Percentiles rank a stretch among this genome's conserved stretches.
Conservation (phyloP, 345 rosid genomes). For the Hypericum perforatum region DNA sequence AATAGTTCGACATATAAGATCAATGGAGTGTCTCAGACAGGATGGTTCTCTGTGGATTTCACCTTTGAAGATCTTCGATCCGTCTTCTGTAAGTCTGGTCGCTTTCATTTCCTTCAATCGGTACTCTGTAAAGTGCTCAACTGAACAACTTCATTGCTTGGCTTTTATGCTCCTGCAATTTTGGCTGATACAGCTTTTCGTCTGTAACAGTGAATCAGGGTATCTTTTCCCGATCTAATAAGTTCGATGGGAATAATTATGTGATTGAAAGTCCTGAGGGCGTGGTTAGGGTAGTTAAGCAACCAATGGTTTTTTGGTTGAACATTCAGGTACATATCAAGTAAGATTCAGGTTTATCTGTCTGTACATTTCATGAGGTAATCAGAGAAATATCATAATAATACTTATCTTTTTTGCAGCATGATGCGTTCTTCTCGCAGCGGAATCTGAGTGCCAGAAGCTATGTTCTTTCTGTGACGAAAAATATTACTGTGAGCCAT, state of each 20-base stretch:
- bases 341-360: neutral
- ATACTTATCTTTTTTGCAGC: no score
- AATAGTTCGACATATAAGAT: neutral
- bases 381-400: no score
- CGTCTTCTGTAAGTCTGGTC: conserved; percentile 3
- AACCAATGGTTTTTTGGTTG: conserved; percentile 4
- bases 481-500: no score
- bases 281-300: neutral
- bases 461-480: no score
- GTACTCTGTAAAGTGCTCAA: no score
- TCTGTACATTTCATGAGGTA: no score
- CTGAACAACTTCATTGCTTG: no score
- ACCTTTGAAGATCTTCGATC: neutral
- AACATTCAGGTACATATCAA: conserved; percentile 2
- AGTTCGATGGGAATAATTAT: conserved; percentile 4
- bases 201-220: conserved; percentile 6
- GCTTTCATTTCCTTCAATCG: neutral
- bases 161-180: neutral
- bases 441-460: no score
- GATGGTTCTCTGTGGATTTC: conserved; percentile 6
- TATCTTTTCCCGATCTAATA: conserved; percentile 1
- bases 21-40: neutral
- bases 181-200: neutral
- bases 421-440: no score
- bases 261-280: neutral